Evolutionary conservation across 805 yeast genomes (phyloP), one percentile per base, ranked within the genome.

Genomic region (Sugiyamaella chiloensis): DNA sequence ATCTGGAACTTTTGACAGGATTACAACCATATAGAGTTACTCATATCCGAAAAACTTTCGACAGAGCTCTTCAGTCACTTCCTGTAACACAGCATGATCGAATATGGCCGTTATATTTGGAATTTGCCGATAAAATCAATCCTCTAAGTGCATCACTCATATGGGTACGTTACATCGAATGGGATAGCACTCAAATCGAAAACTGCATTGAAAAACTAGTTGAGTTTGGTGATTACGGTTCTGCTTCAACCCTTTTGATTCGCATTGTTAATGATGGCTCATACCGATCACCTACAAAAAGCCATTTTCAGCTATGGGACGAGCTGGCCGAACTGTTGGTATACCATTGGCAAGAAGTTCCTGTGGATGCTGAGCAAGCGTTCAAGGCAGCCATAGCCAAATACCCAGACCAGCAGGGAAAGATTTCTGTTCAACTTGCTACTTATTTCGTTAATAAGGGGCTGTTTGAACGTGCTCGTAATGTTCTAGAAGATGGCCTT

Each of bases 341-440:
- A 46, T 48, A 62, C 53, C 55, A 57, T 48, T 55, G 56, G 6
- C 48, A 47, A 27, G 44, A 46, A 26, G 51, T 58, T 12, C 51
- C 48, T n/a, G 54, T 64, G 24, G 58, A 59, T n/a, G 65, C 71
- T 30, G 75, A 71, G 41, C 52, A 51, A 0, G 64, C 71, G 29
- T 67, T 73, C 12, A 41, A 63, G 2, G 53, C 62, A 4, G 71
- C 76, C 0, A 52, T 73, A 0, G 26, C 42, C 1, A 67, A 64
- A 44, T 85, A 76, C 55, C 81, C 88, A 0, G 87, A 82, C 54
- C 87, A 83, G 56, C 60, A 67, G 31, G 79, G 80, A 2, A 67
- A 64, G 20, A 64, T 85, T 14, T 70, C 71, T 30, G 68, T 75
- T 5, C 51, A 71, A 50, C 59, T 78, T 36, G 80, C 85, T 0